Evolutionary conservation across 176 grass and related monocot genomes (phyloP), one percentile per base, ranked within the genome.

Genomic region (Aegilops speltoides): DNA sequence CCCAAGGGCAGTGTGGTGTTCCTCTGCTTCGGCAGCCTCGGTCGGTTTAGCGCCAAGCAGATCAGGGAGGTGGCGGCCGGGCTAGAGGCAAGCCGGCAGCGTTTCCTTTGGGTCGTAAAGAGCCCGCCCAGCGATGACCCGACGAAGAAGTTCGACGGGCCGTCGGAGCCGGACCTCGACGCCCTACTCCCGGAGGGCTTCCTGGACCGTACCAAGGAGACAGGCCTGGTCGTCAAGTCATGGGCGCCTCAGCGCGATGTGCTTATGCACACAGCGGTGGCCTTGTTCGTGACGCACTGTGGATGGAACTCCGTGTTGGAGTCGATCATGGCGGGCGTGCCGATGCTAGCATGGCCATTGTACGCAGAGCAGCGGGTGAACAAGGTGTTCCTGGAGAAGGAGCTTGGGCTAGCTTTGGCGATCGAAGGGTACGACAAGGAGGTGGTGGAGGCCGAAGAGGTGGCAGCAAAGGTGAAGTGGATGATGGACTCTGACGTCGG

Each of bases 281-380:
- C 84, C 0, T 61, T 67, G 20, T 89, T 89, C 65, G 84, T 86
- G 52, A 89, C 86, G 13, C 90, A 92, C 72, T 86, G 79, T 6
- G 83, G 86, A 7, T 92, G 90, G 86, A 91, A 92, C 84, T 83
- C 87, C 3, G n/a, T 73, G 0, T 5, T 92, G 4, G 90, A 92
- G 28, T 74, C 29, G 8, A 3, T 93, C 61, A 79, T 78, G 20
- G 61, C 82, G 0, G 86, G 82, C 0, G 75, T 85, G 56, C 86
- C 90, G 10, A 88, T 91, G 76, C 64, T 91, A n/a, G 85, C 86
- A 6, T 91, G 85, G 90, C 90, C 86, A 0, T 64, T 88, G 24
- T 70, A 84, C 59, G 56, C 90, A 6, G 90, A 91, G 69, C 89
- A 91, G 29, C 79, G 73, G 19, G 11, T 90, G 4, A 90, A 90